Conservation (phyloP, 495 filamentous ascomycete genomes). For the Lasiosphaeria hispida region DNA sequence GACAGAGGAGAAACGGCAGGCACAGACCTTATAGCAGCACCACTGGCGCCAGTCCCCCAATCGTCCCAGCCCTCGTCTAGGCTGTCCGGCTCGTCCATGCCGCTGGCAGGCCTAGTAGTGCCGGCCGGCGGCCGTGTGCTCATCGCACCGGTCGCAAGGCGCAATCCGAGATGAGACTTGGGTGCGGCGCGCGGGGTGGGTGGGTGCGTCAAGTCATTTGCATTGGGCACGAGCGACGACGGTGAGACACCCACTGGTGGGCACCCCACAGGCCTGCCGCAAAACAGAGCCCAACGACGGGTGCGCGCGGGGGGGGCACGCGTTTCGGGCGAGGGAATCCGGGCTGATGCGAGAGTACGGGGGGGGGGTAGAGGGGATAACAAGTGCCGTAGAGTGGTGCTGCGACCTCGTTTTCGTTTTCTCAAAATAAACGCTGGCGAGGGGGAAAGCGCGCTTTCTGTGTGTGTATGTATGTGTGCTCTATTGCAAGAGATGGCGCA, state of each 20-base stretch:
- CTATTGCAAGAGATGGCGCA: background rate
- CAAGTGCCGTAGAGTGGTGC: too few species aligned
- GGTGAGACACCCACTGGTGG: slow-evolving; percentile 5
- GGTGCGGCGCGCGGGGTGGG: slow-evolving; percentile 6
- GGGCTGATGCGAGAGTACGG: too few species aligned
- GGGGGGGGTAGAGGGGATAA: too few species aligned
- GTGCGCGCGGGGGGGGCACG: background rate
- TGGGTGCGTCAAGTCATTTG: slow-evolving; percentile 12
- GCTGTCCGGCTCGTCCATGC: background rate
- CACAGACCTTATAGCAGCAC: slow-evolving; percentile 14
- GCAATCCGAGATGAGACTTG: slow-evolving; percentile 17
- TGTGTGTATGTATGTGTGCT: background rate
- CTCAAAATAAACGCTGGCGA: too few species aligned
- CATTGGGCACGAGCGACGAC: slow-evolving; percentile 8
- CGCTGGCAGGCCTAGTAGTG: background rate
- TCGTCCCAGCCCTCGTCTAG: slow-evolving; percentile 7
- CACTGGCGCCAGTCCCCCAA: slow-evolving; percentile 2
- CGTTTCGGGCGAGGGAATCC: too few species aligned
- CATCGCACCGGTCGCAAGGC: slow-evolving; percentile 19
- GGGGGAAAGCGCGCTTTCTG: too few species aligned
- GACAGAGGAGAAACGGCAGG: background rate
- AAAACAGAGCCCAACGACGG: background rate
- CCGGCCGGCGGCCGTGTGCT: slow-evolving; percentile 5
- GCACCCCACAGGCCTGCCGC: background rate
- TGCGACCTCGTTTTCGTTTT: too few species aligned